phyloP scores from a whole-genome alignment of 495 filamentous ascomycete genomes.

The Neurospora tetraspora region DNA sequence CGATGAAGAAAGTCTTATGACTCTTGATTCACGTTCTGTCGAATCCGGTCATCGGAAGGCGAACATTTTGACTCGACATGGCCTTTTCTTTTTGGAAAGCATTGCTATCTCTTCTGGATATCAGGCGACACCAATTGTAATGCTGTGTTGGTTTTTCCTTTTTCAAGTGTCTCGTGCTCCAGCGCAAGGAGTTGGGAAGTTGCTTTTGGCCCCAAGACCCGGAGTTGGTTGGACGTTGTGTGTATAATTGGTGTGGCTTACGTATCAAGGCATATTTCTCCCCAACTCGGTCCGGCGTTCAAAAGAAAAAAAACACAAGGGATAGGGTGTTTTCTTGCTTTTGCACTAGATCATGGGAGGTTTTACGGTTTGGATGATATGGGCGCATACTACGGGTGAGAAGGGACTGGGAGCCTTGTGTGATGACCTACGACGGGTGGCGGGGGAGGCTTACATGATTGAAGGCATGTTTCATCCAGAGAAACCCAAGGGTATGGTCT shows the following conservation, averaged over 20 bases:
- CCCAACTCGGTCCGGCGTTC: conserved; percentile 1
- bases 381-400: neutral
- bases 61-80: neutral
- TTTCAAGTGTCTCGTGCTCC: conserved; percentile 6
- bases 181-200: conserved; percentile 8
- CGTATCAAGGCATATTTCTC: neutral
- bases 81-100: neutral
- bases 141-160: neutral
- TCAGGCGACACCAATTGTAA: neutral
- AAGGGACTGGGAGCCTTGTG: neutral
- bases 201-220: neutral
- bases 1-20: neutral
- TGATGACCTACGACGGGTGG: neutral
- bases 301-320: neutral
- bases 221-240: conserved; percentile 3
- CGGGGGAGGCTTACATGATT: neutral
- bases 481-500: neutral
- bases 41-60: neutral
- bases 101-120: neutral
- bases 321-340: neutral
- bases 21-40: neutral
- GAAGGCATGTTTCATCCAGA: neutral
- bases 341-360: neutral
- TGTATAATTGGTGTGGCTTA: neutral
- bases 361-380: neutral